phyloP scores from a whole-genome alignment of 441 rosid genomes.

The Caryocar brasiliense region DNA sequence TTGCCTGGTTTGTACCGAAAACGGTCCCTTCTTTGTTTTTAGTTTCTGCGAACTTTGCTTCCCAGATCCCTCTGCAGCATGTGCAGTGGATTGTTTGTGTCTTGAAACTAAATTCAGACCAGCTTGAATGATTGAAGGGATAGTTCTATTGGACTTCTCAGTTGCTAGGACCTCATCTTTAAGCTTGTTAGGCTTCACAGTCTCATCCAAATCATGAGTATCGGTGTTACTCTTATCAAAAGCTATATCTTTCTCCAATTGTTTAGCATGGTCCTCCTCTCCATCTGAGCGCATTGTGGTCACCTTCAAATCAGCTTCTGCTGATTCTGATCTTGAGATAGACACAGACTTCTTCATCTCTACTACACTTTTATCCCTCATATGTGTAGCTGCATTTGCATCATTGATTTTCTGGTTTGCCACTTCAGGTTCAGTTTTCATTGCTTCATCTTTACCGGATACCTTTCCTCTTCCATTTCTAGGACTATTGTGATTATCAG shows the following conservation, averaged over 20 bases:
- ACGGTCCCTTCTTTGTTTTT: conserved; percentile 30
- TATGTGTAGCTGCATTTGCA: conserved; percentile 8
- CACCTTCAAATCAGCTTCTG: conserved; percentile 17
- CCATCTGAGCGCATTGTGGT: conserved; percentile 26
- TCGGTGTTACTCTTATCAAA: conserved; percentile 53
- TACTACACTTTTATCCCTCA: conserved; percentile 10
- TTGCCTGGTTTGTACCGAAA: conserved; percentile 49
- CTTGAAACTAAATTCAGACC: conserved; percentile 24
- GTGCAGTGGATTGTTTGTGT: conserved; percentile 15
- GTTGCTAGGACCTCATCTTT: conserved; percentile 4
- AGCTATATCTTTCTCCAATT: conserved; percentile 46
- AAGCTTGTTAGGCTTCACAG: conserved; percentile 2
- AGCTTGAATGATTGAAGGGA: conserved; percentile 24
- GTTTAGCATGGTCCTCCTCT: conserved; percentile 30
- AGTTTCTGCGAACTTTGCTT: conserved; percentile 12
- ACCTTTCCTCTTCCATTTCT: conserved; percentile 7
- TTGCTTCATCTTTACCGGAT: background rate
- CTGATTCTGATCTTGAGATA: conserved; percentile 34
- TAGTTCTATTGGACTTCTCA: conserved; percentile 3
- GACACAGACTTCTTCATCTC: conserved; percentile 23
- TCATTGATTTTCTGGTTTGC: conserved; percentile 12
- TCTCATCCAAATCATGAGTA: background rate
- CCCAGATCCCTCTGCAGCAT: conserved; percentile 19
- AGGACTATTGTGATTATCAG: conserved; percentile 24
- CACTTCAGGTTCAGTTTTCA: conserved; percentile 12